Conservation (phyloP, 768 basidiomycete species). For the Boletales sp. region DNA sequence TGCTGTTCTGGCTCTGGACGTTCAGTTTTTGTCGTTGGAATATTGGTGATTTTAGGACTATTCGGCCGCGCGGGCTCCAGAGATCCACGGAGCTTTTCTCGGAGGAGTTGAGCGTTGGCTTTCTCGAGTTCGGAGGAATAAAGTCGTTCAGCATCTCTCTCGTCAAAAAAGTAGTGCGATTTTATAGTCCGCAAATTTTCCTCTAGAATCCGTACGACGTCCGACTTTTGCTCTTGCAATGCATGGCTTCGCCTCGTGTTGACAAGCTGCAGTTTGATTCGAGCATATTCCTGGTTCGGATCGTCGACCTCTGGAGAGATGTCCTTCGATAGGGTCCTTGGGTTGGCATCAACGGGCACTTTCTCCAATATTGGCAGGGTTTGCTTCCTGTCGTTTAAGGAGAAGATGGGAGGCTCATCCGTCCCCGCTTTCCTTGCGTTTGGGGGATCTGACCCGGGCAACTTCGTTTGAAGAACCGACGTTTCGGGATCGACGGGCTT, state of each 20-base stretch:
- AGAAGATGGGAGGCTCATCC: conserved; percentile 38
- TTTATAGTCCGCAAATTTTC: conserved; percentile 45
- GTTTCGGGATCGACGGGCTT: conserved; percentile 6
- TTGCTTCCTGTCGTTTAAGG: conserved; percentile 16
- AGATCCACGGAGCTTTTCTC: conserved; percentile 38
- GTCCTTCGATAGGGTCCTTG: conserved; percentile 17
- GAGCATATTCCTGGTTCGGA: conserved; percentile 60
- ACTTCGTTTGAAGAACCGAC: not conserved
- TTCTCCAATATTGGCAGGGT: not conserved
- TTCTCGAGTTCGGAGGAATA: conserved; percentile 55
- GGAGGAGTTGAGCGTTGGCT: conserved; percentile 41
- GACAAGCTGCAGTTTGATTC: conserved; percentile 55
- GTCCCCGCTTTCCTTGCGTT: conserved; percentile 33
- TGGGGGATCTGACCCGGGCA: not conserved
- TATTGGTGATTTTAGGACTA: not conserved
- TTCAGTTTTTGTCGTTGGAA: not conserved
- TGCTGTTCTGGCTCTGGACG: not conserved
- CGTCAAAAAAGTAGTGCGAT: conserved; percentile 68
- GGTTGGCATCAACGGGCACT: conserved; percentile 4
- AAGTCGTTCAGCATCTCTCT: conserved; percentile 56
- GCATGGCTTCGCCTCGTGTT: conserved; percentile 38
- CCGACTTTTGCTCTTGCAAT: conserved; percentile 22
- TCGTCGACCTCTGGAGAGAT: conserved; percentile 44
- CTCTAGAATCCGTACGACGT: conserved; percentile 38
- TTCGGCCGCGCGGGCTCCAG: not conserved